Conservation (phyloP, 768 basidiomycete genomes). For the Clitopilus passeckerianus region DNA sequence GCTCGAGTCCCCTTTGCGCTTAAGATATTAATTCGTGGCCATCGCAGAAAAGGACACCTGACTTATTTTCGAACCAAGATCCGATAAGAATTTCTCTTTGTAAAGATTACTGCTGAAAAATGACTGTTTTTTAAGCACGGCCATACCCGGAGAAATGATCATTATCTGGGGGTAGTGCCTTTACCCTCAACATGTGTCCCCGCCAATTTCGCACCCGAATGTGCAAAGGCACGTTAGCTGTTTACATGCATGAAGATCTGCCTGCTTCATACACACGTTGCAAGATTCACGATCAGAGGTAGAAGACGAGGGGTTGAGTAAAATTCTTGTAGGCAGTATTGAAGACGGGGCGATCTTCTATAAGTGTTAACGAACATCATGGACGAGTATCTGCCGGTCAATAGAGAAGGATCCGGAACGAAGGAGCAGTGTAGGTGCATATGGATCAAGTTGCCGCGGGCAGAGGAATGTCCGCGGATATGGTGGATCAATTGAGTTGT, state of each 20-base stretch:
- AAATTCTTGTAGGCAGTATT: background rate
- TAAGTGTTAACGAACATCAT: background rate
- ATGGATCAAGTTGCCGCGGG: conserved; percentile 16
- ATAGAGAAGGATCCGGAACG: background rate
- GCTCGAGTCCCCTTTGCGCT: background rate
- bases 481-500: conserved; percentile 1
- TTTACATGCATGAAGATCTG: background rate
- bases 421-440: background rate
- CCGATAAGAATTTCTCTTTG: background rate
- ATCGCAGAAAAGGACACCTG: background rate
- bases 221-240: background rate
- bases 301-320: background rate
- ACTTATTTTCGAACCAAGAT: background rate
- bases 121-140: background rate
- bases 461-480: conserved; percentile 21
- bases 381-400: background rate
- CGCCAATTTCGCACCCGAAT: background rate
- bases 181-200: background rate
- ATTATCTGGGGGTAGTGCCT: background rate
- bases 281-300: background rate
- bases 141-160: background rate
- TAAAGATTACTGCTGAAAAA: background rate
- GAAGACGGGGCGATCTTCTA: too few relatives aligned
- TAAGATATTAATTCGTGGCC: background rate
- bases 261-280: background rate